Conservation (phyloP, 768 basidiomycete species). For the Cystobasidium onofrii region DNA sequence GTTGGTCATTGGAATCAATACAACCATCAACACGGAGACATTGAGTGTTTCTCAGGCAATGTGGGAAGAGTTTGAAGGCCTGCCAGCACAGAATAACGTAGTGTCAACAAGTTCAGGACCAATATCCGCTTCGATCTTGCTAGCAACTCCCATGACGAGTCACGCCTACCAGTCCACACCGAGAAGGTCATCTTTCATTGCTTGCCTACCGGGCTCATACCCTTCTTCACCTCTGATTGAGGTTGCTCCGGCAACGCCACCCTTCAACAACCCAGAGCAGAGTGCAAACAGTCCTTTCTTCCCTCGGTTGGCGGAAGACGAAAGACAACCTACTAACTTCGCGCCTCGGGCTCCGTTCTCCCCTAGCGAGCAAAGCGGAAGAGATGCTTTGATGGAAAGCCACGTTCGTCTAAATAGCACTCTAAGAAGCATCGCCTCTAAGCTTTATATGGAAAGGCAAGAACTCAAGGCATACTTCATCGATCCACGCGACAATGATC, state of each 20-base stretch:
- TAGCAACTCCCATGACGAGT: neutral
- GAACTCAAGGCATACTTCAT: neutral
- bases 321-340: neutral
- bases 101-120: neutral
- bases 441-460: slow-evolving; percentile 5
- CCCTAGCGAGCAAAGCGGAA: neutral
- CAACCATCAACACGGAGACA: neutral
- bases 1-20: neutral
- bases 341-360: slow-evolving; percentile 2
- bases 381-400: neutral
- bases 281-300: no score
- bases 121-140: neutral
- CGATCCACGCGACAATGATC: neutral
- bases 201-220: slow-evolving; percentile 14
- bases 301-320: neutral
- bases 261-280: neutral
- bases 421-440: neutral
- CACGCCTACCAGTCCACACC: neutral
- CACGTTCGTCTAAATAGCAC: neutral
- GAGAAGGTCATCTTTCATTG: neutral
- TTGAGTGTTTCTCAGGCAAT: neutral
- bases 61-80: slow-evolving; percentile 1
- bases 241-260: slow-evolving; percentile 14
- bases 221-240: slow-evolving; percentile 8
- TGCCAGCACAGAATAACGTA: neutral